Percentiles rank a stretch among this genome's conserved stretches.
Conservation (phyloP, 352 stramenopile species). For the Paralagenidium karlingii region DNA sequence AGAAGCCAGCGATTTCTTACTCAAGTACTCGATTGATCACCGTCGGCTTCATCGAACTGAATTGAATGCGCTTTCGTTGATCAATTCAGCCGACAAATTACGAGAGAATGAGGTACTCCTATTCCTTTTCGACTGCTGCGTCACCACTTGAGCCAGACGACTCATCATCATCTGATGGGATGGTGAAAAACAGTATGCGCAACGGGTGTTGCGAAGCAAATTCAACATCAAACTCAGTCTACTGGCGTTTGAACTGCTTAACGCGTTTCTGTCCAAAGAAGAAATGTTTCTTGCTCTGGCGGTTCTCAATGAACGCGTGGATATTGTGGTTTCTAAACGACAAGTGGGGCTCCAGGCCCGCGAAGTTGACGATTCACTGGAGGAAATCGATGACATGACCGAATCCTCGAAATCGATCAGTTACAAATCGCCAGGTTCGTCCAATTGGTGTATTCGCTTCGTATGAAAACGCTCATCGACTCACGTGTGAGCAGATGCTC, state of each 20-base stretch:
- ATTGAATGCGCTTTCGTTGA: slow-evolving; percentile 41
- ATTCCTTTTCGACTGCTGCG: background rate
- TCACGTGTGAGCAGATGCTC: slow-evolving; percentile 28
- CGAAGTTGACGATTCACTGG: slow-evolving; percentile 42
- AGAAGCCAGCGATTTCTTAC: slow-evolving; percentile 40
- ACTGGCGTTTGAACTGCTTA: slow-evolving; percentile 73
- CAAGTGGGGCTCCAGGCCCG: slow-evolving; percentile 55
- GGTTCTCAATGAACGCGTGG: slow-evolving; percentile 70
- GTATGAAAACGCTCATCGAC: too few species aligned
- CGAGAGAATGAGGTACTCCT: slow-evolving; percentile 55
- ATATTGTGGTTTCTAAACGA: slow-evolving; percentile 56
- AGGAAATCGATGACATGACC: too few species aligned
- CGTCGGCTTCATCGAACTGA: slow-evolving; percentile 56
- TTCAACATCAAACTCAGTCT: slow-evolving; percentile 75
- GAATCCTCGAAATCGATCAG: slow-evolving; percentile 3
- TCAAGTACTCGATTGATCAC: slow-evolving; percentile 43
- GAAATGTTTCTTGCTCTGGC: slow-evolving; percentile 61
- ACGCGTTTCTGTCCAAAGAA: slow-evolving; percentile 64
- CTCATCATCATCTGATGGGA: background rate
- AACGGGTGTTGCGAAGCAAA: slow-evolving; percentile 68
- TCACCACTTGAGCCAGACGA: background rate
- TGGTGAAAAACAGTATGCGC: too few species aligned
- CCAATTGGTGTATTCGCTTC: background rate
- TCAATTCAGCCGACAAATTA: slow-evolving; percentile 52
- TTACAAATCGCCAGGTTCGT: background rate